These are phyloP conservation scores for Physocladia obscura DNA, from an alignment of 192 early-diverging fungal genomes.

Conservation along the genomic window DNA sequence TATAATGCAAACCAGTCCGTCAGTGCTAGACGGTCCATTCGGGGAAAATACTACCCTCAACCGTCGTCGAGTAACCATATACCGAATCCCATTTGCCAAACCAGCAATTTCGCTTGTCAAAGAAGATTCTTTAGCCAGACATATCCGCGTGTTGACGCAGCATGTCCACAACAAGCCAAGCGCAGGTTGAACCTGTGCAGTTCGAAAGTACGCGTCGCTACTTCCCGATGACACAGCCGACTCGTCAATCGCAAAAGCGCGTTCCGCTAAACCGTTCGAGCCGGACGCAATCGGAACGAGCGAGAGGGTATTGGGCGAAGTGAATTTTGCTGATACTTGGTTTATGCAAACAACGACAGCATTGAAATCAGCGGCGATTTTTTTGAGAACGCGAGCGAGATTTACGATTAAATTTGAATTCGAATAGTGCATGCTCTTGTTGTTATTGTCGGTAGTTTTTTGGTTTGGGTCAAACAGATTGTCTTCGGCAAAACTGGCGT, in stretches of 20 bases:
- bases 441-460: not conserved
- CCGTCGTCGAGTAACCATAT: too few relatives aligned
- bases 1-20: too few relatives aligned
- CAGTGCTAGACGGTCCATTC: too few relatives aligned
- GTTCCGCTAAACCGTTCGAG: not conserved
- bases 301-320: not conserved
- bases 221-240: not conserved
- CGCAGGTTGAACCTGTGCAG: not conserved
- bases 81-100: too few relatives aligned
- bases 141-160: constrained; percentile 23
- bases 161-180: constrained; percentile 27
- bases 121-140: constrained; percentile 5
- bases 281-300: constrained; percentile 15
- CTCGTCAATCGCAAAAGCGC: not conserved
- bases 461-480: not conserved
- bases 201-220: not conserved
- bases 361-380: constrained; percentile 59
- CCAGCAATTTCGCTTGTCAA: too few relatives aligned
- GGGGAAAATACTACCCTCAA: too few relatives aligned
- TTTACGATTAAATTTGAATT: constrained; percentile 46
- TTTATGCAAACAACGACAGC: constrained; percentile 77
- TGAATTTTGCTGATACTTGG: constrained; percentile 62
- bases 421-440: not conserved
- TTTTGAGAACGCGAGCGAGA: constrained; percentile 62
- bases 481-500: constrained; percentile 39